Evolutionary conservation across 106 monocot genomes (phyloP).

Genomic region (Platanthera guangdongensis): DNA sequence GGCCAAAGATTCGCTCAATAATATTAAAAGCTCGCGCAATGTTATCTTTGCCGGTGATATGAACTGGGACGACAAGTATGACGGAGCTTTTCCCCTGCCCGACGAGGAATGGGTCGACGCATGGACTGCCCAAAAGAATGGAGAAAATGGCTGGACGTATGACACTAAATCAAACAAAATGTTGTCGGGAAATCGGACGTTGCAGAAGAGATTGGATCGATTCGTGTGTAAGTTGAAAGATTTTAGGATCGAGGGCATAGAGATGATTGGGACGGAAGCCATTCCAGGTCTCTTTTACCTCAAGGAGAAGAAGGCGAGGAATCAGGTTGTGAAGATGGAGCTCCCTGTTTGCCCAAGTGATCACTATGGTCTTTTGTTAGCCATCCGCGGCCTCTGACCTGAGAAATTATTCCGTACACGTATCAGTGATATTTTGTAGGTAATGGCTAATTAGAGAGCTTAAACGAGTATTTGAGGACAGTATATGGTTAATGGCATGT

Average conservation of each 20-base stretch:
- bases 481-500: too few relatives aligned
- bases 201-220: constrained; percentile 76
- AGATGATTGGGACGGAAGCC: constrained; percentile 77
- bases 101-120: constrained; percentile 49
- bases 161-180: constrained; percentile 61
- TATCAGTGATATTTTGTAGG: too few relatives aligned
- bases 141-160: constrained; percentile 58
- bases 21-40: constrained; percentile 34
- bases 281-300: constrained; percentile 39
- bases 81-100: constrained; percentile 47
- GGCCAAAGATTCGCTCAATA: constrained; percentile 36
- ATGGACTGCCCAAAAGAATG: constrained; percentile 34
- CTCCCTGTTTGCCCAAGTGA: constrained; percentile 62
- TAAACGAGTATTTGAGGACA: too few relatives aligned
- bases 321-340: constrained; percentile 20
- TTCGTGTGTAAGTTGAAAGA: constrained; percentile 55
- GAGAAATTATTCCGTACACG: too few relatives aligned
- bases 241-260: constrained; percentile 43
- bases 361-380: constrained; percentile 46
- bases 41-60: constrained; percentile 61
- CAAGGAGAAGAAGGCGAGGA: constrained; percentile 49
- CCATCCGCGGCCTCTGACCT: constrained; percentile 7
- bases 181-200: constrained; percentile 33
- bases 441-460: too few relatives aligned
- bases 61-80: constrained; percentile 76